Evolutionary conservation across 2,329 filamentous ascomycete species (phyloP).

Genomic region (Ophiocordyceps sinensis): DNA sequence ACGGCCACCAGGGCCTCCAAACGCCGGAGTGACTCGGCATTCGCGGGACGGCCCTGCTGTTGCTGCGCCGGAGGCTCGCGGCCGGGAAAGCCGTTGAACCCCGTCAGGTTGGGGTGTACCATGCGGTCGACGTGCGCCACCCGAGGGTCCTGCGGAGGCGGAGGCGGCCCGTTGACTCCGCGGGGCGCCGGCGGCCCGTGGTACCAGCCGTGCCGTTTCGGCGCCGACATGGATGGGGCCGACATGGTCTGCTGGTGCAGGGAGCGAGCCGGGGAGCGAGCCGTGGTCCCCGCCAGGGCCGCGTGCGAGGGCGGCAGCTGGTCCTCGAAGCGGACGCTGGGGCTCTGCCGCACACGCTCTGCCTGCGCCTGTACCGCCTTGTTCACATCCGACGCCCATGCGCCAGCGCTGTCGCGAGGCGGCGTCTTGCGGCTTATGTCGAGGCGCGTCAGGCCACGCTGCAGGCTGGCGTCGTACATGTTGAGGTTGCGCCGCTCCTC

Average conservation of each 20-base stretch:
- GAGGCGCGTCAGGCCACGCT: slow-evolving; percentile 50
- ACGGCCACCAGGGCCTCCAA: slow-evolving; percentile 29
- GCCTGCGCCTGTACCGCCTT: slow-evolving; percentile 39
- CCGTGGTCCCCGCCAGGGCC: slow-evolving; percentile 8
- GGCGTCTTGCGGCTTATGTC: slow-evolving; percentile 44
- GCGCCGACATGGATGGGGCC: slow-evolving; percentile 33
- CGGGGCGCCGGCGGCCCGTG: slow-evolving; percentile 33
- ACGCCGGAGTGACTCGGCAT: slow-evolving; percentile 19
- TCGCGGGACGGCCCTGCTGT: slow-evolving; percentile 14
- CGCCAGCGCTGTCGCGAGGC: slow-evolving; percentile 34
- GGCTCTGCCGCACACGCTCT: slow-evolving; percentile 31
- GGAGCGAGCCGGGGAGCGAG: slow-evolving; percentile 12
- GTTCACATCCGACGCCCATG: slow-evolving; percentile 43
- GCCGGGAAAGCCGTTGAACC: slow-evolving; percentile 35
- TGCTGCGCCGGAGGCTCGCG: slow-evolving; percentile 14
- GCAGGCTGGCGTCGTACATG: slow-evolving; percentile 51
- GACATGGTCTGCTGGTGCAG: slow-evolving; percentile 46
- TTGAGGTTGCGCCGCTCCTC: slow-evolving; percentile 36
- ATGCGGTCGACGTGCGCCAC: slow-evolving; percentile 38
- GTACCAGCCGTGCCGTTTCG: slow-evolving; percentile 61
- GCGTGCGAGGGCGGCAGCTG: slow-evolving; percentile 24
- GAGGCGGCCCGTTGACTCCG: slow-evolving; percentile 17
- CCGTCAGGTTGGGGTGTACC: slow-evolving; percentile 40
- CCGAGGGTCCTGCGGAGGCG: slow-evolving; percentile 14
- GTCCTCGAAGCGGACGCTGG: slow-evolving; percentile 39